A percentile compares a stretch with the other conserved stretches of the same genome.
phyloP scores from a whole-genome alignment of 2,329 filamentous ascomycete species.

The Xylaria digitata region DNA sequence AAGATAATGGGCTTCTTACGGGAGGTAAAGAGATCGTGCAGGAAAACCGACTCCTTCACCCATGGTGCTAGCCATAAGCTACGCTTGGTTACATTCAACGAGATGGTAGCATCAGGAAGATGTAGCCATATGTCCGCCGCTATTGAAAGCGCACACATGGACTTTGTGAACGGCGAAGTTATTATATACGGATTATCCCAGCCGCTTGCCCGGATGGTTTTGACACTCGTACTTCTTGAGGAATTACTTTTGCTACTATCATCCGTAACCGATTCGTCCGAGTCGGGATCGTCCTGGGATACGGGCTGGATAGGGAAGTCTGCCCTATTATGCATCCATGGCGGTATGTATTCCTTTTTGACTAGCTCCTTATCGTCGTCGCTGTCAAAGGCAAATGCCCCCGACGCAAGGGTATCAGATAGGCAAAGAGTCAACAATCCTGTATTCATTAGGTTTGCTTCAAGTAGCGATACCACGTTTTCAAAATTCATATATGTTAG shows the following conservation, averaged over 20 bases:
- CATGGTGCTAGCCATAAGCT: slow-evolving; percentile 1
- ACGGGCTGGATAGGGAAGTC: too few species aligned
- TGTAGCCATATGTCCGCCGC: neutral
- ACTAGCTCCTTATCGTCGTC: too few species aligned
- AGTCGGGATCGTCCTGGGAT: neutral
- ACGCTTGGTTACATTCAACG: slow-evolving; percentile 7
- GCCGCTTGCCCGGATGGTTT: too few species aligned
- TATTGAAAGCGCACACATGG: neutral
- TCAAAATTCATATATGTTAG: neutral
- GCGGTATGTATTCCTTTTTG: neutral
- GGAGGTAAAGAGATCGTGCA: too few species aligned
- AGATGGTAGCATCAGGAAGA: slow-evolving; percentile 8
- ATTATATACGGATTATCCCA: too few species aligned
- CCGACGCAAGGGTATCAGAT: neutral
- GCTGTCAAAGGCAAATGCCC: too few species aligned
- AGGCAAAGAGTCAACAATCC: neutral
- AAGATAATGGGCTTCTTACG: too few species aligned
- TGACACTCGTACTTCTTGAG: neutral
- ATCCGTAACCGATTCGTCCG: neutral
- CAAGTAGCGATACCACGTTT: neutral
- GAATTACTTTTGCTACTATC: too few species aligned
- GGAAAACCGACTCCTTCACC: too few species aligned
- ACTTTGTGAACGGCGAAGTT: neutral
- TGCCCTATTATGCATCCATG: neutral
- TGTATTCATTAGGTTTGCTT: neutral